These are phyloP conservation scores for Thinopyrum obtusiflorum DNA, from an alignment of 202 grass and related monocot species.

Conservation along the genomic window DNA sequence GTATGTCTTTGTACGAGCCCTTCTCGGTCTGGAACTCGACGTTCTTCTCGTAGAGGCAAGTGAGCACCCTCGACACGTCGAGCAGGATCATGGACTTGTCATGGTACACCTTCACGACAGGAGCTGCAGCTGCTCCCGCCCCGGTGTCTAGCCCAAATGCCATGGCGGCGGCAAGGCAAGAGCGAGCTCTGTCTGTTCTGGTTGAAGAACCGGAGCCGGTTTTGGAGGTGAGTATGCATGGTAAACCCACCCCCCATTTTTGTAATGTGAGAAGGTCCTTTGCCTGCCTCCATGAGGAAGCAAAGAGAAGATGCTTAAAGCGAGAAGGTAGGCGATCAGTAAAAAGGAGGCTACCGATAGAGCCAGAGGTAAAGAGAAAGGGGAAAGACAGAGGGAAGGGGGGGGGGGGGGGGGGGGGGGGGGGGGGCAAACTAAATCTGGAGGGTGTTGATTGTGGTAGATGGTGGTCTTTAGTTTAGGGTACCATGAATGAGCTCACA, in stretches of 20 bases:
- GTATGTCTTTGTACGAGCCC: constrained; percentile 50
- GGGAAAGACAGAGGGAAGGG: constrained; percentile 38
- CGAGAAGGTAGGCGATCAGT: constrained; percentile 21
- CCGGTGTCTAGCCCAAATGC: constrained; percentile 33
- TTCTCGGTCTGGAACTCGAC: constrained; percentile 41
- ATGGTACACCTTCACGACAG: constrained; percentile 65
- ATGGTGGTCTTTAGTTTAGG: constrained; percentile 6
- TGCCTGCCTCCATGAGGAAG: constrained; percentile 53
- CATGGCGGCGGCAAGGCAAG: no score
- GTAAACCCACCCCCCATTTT: neutral
- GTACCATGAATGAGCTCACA: no score
- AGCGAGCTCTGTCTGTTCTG: constrained; percentile 31
- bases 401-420: no score
- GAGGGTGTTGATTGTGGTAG: neutral
- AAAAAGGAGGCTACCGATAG: neutral
- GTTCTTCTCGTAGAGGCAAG: constrained; percentile 86
- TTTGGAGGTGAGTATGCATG: no score
- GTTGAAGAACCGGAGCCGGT: constrained; percentile 1
- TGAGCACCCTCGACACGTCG: constrained; percentile 79
- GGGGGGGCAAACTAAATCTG: no score
- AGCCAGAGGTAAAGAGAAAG: constrained; percentile 34
- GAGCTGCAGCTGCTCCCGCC: constrained; percentile 7
- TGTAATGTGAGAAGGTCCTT: constrained; percentile 44
- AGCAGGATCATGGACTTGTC: constrained; percentile 62
- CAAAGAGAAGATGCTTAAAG: constrained; percentile 88